Evolutionary conservation across 2,329 filamentous ascomycete genomes (phyloP), one percentile per base, ranked within the genome.

Genomic region (Verticillium zaregamsianum): DNA sequence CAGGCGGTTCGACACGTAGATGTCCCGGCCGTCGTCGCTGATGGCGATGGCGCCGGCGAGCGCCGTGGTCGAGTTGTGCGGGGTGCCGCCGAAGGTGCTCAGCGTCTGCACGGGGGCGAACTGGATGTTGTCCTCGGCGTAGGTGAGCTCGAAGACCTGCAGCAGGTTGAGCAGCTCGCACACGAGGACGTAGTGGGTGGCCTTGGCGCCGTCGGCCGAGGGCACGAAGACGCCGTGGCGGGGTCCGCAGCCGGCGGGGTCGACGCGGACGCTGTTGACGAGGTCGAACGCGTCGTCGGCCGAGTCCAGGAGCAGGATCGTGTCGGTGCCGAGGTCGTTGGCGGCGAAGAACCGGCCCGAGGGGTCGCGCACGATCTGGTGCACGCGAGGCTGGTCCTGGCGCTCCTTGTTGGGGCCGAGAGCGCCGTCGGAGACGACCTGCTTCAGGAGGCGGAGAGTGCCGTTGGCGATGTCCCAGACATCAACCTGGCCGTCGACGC

Each of bases 1-100:
- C 31, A 82, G 65, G 4, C 82, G 80, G 75, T 84, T 84, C 40
- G 80, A 80, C 59, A 83, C 75, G 70, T 84, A 84, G 20, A 84
- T 66, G 70, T 82, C 73, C 65, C 69, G 70, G 68, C 72, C 73
- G 70, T 80, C 77, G 31, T 68, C 67, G 9, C 76, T 71, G 37
- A 83, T 68, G 62, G 75, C 70, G 45, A 84, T 68, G 69, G 79
- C 81, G 55, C 80, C 81, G 1, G 78, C 81, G 0, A 78, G 74
- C 7, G 80, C 79, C 2, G 68, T 68, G 32, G 67, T 71, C 40
- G 72, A 59, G 62, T 77, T 76, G 61, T 71, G 72, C 3, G 77
- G 74, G 20, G 64, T 68, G 9, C 67, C 62, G 61, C 76, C 76
- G 59, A 58, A 63, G 52, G 76, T 79, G 66, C 74, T 78, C 62